Conservation (phyloP, 75 land plant genomes). For the Sequoiadendron giganteum region DNA sequence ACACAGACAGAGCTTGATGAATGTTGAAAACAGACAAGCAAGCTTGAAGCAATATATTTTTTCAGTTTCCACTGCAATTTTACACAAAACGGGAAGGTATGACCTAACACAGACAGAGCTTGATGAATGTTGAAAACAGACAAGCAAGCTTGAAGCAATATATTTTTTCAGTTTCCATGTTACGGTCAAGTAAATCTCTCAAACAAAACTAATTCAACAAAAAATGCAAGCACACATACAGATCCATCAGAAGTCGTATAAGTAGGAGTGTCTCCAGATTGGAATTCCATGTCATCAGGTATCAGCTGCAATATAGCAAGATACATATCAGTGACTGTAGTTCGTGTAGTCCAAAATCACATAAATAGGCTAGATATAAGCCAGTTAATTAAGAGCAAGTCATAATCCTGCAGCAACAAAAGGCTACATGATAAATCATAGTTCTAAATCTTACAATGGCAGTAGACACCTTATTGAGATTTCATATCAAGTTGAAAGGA, state of each 20-base stretch:
- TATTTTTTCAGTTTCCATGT: neutral
- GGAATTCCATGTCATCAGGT: constrained; percentile 99
- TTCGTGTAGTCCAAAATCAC: neutral
- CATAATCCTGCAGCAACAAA: constrained; percentile 1
- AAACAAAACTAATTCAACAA: neutral
- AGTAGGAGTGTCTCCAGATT: constrained; percentile 91
- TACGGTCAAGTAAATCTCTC: neutral
- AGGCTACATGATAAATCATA: neutral
- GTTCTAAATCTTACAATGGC: neutral
- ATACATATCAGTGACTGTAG: neutral
- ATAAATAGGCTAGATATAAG: neutral
- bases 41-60: neutral
- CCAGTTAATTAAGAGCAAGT: neutral
- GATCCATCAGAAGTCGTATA: constrained; percentile 98
- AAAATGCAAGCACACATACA: constrained; percentile 34
- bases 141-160: neutral
- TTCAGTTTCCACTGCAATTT: neutral
- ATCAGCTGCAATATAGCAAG: constrained; percentile 58
- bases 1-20: neutral
- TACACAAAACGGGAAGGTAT: neutral
- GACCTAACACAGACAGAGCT: neutral
- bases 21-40: neutral
- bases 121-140: too few species aligned
- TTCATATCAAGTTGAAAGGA: neutral
- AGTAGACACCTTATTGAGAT: neutral